phyloP scores from a whole-genome alignment of 2,329 filamentous ascomycete genomes.

The Malbranchea cinnamomea region DNA sequence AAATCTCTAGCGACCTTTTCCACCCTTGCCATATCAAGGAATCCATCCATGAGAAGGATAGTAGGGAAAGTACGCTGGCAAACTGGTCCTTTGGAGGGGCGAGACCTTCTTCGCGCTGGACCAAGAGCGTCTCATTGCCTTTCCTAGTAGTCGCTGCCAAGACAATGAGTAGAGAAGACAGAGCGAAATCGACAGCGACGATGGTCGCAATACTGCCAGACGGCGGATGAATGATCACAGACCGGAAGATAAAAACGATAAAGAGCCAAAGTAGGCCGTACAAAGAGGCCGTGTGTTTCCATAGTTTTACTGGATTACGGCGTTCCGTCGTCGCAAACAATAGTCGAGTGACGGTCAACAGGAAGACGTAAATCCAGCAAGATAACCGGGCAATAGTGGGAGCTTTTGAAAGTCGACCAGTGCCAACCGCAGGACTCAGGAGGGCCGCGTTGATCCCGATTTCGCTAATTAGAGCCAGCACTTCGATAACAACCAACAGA shows the following conservation, averaged over 20 bases:
- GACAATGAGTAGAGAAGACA: conserved; percentile 58
- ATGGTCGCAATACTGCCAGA: conserved; percentile 49
- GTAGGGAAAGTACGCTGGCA: conserved; percentile 75
- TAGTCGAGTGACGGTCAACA: conserved; percentile 58
- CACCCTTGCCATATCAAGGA: conserved; percentile 79
- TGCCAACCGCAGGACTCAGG: conserved; percentile 50
- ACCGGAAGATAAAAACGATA: conserved; percentile 63
- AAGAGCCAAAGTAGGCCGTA: conserved; percentile 76
- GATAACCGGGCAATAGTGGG: conserved; percentile 53
- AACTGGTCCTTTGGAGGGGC: conserved; percentile 75
- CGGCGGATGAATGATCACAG: conserved; percentile 61
- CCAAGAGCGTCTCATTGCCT: conserved; percentile 74
- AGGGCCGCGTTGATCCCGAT: conserved; percentile 52
- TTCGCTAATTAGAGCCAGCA: conserved; percentile 56
- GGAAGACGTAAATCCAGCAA: conserved; percentile 67
- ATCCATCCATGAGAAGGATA: conserved; percentile 85
- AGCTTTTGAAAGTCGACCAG: conserved; percentile 39
- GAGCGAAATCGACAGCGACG: conserved; percentile 56
- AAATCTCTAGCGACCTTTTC: conserved; percentile 65
- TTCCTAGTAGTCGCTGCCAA: conserved; percentile 73
- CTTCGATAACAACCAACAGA: conserved; percentile 56
- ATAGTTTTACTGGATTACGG: conserved; percentile 56
- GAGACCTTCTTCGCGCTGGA: conserved; percentile 81
- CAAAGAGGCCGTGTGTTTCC: conserved; percentile 82
- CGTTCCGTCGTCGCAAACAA: conserved; percentile 43